These are phyloP conservation scores for Fusarium veterinarium DNA, from an alignment of 2,329 filamentous ascomycete genomes.

Conservation along the genomic window DNA sequence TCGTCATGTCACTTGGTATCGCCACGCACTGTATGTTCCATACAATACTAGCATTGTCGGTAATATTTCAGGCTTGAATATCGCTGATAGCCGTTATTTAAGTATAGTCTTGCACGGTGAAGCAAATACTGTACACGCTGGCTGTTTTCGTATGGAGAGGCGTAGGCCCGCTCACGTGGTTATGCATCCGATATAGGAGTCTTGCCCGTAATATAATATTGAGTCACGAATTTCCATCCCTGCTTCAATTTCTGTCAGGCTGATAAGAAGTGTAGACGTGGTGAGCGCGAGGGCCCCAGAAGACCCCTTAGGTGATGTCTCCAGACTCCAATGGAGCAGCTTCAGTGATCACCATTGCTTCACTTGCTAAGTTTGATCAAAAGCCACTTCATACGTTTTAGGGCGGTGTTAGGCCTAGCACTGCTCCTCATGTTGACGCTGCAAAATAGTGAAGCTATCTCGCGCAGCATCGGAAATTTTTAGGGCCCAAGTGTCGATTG, in stretches of 20 bases:
- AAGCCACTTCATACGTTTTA: fast-evolving
- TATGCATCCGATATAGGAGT: not conserved
- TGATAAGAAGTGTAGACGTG: too few relatives aligned
- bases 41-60: fast-evolving
- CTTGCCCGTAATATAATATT: not conserved
- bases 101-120: not conserved
- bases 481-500: not conserved
- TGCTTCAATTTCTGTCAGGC: too few relatives aligned
- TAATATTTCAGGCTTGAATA: fast-evolving
- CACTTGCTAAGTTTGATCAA: not conserved
- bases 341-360: not conserved
- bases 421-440: not conserved
- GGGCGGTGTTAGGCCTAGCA: fast-evolving
- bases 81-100: fast-evolving
- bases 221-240: not conserved
- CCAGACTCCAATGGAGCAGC: not conserved
- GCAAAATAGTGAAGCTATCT: fast-evolving
- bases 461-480: not conserved
- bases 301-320: fast-evolving
- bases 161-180: not conserved
- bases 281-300: not conserved
- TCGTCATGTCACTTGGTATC: not conserved
- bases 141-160: not conserved
- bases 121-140: not conserved
- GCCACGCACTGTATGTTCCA: not conserved